Evolutionary conservation across 1,139 yeast species (phyloP), one percentile per base, ranked within the genome.

Genomic region (Magnusiomyces suaveolens): DNA sequence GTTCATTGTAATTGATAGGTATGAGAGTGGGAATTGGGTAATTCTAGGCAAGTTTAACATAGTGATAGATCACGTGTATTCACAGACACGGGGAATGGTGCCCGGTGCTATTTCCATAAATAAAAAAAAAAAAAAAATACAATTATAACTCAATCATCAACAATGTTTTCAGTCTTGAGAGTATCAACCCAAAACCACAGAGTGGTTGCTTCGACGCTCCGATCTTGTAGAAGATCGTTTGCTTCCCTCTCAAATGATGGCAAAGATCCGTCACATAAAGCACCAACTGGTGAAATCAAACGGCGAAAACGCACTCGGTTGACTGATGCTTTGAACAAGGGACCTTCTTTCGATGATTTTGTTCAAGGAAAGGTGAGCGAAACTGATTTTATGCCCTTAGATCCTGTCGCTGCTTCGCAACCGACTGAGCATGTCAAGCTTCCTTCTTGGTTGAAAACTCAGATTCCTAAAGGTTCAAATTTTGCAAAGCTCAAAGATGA

Each of bases 311-410:
- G 75, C 43, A 84, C 94, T 0, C 72, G 74, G 20, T 84, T 90
- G 69, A 76, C 87, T 2, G 94, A 87, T 63, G 74, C 76, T 54
- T 72, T 90, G 58, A 87, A 83, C 64, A 77, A 80, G 60, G 98
- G 98, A 1, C 98, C 98, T 1, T 83, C 95, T 0, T 92, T 92
- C 68, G 97, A 86, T 54, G 98, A 92, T 69, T 92, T 92, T 63
- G 74, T 92, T 24, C 75, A 79, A 57, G 96, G 95, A 12, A 80
- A 82, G 56, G 96, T 96, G 1, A 79, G 85, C 10, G 18, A 48
- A 3, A 56, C 57, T 18, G 66, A 77, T 20, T 66, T 78, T 20
- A 90, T 84, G 65, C 59, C 61, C 32, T 59, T 64, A 43, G 74
- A 71, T 55, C 70, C 70, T n/a, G 73, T 70, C 3, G 64, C 67